Evolutionary conservation across 1,284 basidiomycete species (phyloP).

Genomic region (Schizophyllum commune): DNA sequence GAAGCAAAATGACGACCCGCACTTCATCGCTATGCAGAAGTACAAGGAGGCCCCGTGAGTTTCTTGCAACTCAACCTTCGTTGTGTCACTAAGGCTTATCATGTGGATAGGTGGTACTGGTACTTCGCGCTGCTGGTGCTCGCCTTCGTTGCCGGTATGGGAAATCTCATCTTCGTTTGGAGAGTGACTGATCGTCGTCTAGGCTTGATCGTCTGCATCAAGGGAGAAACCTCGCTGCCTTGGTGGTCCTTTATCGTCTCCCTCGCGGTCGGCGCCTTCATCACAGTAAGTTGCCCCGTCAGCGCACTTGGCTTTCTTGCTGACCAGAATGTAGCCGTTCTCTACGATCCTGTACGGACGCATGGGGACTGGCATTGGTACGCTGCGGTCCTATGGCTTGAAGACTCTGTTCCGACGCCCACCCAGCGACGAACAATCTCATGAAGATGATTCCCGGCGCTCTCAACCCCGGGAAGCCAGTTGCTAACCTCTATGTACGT

Average conservation of each 20-base stretch:
- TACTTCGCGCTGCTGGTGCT: neutral
- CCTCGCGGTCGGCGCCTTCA: conserved; percentile 31
- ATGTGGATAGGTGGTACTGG: neutral
- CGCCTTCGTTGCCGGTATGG: neutral
- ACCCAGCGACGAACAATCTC: conserved; percentile 33
- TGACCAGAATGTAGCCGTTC: no score
- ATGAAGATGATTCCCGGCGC: conserved; percentile 29
- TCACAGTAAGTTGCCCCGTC: conserved; percentile 25
- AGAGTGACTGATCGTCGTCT: neutral
- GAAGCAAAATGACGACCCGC: neutral
- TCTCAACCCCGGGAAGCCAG: conserved; percentile 32
- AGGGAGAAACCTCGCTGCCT: conserved; percentile 53
- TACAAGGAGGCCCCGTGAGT: conserved; percentile 40
- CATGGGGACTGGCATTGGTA: conserved; percentile 45
- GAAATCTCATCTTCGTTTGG: no score
- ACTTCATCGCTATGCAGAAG: conserved; percentile 32
- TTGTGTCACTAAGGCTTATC: no score
- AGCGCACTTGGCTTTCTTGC: no score
- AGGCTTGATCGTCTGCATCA: conserved; percentile 46
- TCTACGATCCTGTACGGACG: conserved; percentile 37
- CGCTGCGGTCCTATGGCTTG: no score
- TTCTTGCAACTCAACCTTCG: no score
- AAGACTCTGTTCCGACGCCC: neutral
- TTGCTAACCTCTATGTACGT: conserved; percentile 45
- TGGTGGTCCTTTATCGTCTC: conserved; percentile 55